Evolutionary conservation across 257 asterid species (phyloP).

Genomic region (Nemophila menziesii): DNA sequence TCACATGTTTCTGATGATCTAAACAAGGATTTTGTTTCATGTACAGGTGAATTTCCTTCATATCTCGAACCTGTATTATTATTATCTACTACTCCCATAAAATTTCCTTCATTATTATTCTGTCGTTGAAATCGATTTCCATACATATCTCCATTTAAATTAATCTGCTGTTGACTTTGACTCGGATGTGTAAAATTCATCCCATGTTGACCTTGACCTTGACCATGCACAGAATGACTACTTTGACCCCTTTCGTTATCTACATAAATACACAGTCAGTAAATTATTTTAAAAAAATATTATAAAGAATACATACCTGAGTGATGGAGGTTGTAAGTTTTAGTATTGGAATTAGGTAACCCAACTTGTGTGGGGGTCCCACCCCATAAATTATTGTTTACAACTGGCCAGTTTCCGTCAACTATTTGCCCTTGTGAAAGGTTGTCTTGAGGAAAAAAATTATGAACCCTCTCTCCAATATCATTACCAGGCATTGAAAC

Average conservation of each 20-base stretch:
- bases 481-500: slow-evolving; percentile 90
- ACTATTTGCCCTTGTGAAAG: slow-evolving; percentile 43
- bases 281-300: neutral
- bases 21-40: slow-evolving; percentile 41
- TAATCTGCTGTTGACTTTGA: slow-evolving; percentile 48
- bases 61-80: slow-evolving; percentile 35
- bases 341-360: slow-evolving; percentile 26
- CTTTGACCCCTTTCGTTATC: slow-evolving; percentile 51
- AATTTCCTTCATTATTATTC: slow-evolving; percentile 55
- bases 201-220: slow-evolving; percentile 45
- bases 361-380: slow-evolving; percentile 50
- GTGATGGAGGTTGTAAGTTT: slow-evolving; percentile 34
- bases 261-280: slow-evolving; percentile 20
- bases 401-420: slow-evolving; percentile 53
- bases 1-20: slow-evolving; percentile 40
- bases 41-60: slow-evolving; percentile 46
- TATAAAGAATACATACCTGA: slow-evolving; percentile 11
- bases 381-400: slow-evolving; percentile 39
- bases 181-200: slow-evolving; percentile 43
- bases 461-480: slow-evolving; percentile 80
- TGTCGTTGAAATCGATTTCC: slow-evolving; percentile 49
- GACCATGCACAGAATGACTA: slow-evolving; percentile 37
- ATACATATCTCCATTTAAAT: slow-evolving; percentile 47
- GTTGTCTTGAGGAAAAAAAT: slow-evolving; percentile 74
- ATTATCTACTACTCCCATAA: slow-evolving; percentile 47